These are phyloP conservation scores for Cladosporium phlei DNA, from an alignment of 2,329 filamentous ascomycete genomes.

Conservation along the genomic window DNA sequence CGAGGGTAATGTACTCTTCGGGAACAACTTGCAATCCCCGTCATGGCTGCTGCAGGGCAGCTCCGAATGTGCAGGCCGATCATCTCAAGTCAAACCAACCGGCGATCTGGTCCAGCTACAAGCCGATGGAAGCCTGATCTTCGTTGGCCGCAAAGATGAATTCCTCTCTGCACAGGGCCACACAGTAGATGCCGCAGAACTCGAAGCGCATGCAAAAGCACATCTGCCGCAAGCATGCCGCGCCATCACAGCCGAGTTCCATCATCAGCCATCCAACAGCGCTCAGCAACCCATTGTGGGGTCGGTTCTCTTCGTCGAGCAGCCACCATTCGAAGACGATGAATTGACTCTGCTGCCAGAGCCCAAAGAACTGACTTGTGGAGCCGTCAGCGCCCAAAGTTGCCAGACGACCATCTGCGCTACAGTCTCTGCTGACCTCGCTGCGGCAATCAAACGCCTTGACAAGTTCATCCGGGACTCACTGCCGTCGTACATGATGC, in stretches of 20 bases:
- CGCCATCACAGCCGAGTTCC: constrained; percentile 24
- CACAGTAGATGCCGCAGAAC: constrained; percentile 69
- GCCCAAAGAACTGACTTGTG: constrained; percentile 21
- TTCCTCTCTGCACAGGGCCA: constrained; percentile 76
- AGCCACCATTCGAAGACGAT: constrained; percentile 24
- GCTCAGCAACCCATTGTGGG: constrained; percentile 8
- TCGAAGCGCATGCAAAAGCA: constrained; percentile 43
- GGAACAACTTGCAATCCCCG: constrained; percentile 19
- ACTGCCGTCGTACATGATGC: constrained; percentile 47
- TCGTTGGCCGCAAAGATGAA: constrained; percentile 65
- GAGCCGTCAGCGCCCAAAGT: background rate
- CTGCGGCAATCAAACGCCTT: constrained; percentile 36
- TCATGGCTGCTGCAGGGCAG: constrained; percentile 16
- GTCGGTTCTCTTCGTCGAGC: constrained; percentile 34
- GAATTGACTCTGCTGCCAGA: constrained; percentile 26
- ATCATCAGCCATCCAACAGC: constrained; percentile 16
- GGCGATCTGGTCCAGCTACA: constrained; percentile 21
- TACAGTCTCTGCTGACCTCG: constrained; percentile 30
- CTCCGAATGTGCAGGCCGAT: constrained; percentile 3
- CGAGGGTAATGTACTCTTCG: constrained; percentile 32
- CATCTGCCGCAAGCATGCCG: constrained; percentile 32
- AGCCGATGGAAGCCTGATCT: constrained; percentile 30
- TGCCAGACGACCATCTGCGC: constrained; percentile 18
- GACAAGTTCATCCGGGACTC: constrained; percentile 40
- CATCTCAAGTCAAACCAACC: constrained; percentile 27